Conservation (phyloP, 108 stramenopile species). For the Bacterosira constricta region DNA sequence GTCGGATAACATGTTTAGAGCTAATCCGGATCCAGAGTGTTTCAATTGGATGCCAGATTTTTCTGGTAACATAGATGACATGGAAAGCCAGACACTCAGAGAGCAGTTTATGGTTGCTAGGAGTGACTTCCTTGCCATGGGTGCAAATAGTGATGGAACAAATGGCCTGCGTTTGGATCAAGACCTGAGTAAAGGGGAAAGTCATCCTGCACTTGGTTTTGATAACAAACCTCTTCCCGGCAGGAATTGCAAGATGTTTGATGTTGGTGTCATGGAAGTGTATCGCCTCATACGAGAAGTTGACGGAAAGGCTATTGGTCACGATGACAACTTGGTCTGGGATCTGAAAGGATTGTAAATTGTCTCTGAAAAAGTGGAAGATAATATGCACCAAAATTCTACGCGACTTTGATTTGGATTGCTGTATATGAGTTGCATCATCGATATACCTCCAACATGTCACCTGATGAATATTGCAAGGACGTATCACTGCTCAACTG, state of each 20-base stretch:
- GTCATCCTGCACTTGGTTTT: conserved; percentile 68
- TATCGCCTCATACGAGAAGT: conserved; percentile 50
- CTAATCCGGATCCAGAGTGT: conserved; percentile 63
- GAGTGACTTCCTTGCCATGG: conserved; percentile 74
- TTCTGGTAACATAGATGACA: conserved; percentile 22
- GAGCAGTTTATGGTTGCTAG: conserved; percentile 80
- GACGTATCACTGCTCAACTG: too few species aligned
- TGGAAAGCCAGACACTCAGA: conserved; percentile 54
- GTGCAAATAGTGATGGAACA: conserved; percentile 69
- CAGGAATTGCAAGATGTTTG: conserved; percentile 51
- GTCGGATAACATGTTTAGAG: too few species aligned
- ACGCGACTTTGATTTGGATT: too few species aligned
- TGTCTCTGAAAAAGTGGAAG: too few species aligned
- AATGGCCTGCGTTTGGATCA: conserved; percentile 79
- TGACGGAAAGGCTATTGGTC: conserved; percentile 7
- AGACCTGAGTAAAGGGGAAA: conserved; percentile 75
- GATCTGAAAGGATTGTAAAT: conserved; percentile 17
- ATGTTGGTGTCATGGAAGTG: conserved; percentile 79
- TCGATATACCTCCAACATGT: too few species aligned
- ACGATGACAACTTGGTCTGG: conserved; percentile 12
- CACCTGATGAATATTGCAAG: too few species aligned
- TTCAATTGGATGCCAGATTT: conserved; percentile 75
- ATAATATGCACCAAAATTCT: too few species aligned
- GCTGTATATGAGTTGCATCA: too few species aligned
- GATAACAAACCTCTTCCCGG: conserved; percentile 73